A percentile compares a stretch with the other conserved stretches of the same genome.
Conservation (phyloP, 495 filamentous ascomycete species). For the Neurospora pannonica region DNA sequence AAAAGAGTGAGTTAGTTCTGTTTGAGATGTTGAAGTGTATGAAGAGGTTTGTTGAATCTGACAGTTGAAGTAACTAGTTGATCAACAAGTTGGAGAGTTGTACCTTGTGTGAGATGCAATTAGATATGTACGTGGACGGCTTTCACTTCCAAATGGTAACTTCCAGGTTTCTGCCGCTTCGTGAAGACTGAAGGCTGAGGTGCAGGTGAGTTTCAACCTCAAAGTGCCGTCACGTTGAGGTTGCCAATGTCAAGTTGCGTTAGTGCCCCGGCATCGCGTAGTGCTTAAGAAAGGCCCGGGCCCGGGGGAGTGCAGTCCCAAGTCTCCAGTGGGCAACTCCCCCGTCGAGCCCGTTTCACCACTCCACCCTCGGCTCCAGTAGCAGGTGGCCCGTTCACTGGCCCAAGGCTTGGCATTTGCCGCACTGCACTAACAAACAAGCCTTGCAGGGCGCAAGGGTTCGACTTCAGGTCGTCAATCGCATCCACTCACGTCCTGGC, state of each 20-base stretch:
- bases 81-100: neutral
- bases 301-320: neutral
- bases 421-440: neutral
- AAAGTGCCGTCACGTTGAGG: neutral
- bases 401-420: neutral
- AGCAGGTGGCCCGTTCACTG: neutral
- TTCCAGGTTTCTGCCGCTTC: neutral
- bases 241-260: neutral
- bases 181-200: neutral
- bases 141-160: neutral
- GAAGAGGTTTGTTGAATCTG: neutral
- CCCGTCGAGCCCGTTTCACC: neutral
- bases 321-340: neutral
- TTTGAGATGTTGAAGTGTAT: neutral
- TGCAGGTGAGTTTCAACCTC: neutral
- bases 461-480: neutral
- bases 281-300: neutral
- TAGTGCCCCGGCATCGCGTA: neutral
- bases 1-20: neutral
- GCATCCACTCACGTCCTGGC: neutral
- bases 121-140: neutral
- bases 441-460: neutral
- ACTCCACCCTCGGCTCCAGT: neutral
- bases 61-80: neutral
- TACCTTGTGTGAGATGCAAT: neutral